Evolutionary conservation across 768 basidiomycete species (phyloP).

Genomic region (Fistulinella prunicolor): DNA sequence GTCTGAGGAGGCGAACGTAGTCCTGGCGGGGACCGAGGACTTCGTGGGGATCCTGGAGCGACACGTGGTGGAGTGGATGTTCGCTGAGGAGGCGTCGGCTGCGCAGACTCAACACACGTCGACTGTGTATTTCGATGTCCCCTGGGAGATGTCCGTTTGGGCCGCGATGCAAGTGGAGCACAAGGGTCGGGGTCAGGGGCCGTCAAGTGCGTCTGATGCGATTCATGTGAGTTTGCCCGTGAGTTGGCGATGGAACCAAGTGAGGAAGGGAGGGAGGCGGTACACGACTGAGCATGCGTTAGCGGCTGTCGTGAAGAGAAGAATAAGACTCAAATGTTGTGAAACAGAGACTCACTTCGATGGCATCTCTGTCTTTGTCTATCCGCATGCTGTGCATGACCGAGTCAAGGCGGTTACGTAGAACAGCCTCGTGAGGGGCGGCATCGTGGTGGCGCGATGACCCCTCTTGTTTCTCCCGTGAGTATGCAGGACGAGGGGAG

Average conservation of each 20-base stretch:
- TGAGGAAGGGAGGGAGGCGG: conserved; percentile 29
- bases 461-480: conserved; percentile 21
- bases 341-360: conserved; percentile 22
- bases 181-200: conserved; percentile 21
- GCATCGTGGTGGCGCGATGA: conserved; percentile 27
- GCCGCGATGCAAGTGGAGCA: neutral
- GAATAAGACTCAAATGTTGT: conserved; percentile 5
- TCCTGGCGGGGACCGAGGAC: conserved; percentile 14
- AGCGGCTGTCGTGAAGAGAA: conserved; percentile 17
- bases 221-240: conserved; percentile 23
- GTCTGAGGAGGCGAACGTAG: conserved; percentile 20
- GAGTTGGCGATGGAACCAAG: conserved; percentile 27
- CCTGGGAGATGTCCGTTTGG: conserved; percentile 2
- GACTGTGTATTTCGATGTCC: conserved; percentile 14
- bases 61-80: conserved; percentile 5
- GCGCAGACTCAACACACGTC: no score
- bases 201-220: conserved; percentile 24
- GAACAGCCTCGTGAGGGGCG: conserved; percentile 52
- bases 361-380: conserved; percentile 18
- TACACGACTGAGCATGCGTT: conserved; percentile 23
- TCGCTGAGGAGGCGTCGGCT: conserved; percentile 6
- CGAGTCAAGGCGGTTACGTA: conserved; percentile 50
- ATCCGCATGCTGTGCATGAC: conserved; percentile 40
- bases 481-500: conserved; percentile 9
- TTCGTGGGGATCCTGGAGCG: conserved; percentile 12